A percentile compares a stretch with the other conserved stretches of the same genome.
These are phyloP conservation scores for Acanthamoeba healyi DNA, from an alignment of 208 protist genomes.

Conservation along the genomic window DNA sequence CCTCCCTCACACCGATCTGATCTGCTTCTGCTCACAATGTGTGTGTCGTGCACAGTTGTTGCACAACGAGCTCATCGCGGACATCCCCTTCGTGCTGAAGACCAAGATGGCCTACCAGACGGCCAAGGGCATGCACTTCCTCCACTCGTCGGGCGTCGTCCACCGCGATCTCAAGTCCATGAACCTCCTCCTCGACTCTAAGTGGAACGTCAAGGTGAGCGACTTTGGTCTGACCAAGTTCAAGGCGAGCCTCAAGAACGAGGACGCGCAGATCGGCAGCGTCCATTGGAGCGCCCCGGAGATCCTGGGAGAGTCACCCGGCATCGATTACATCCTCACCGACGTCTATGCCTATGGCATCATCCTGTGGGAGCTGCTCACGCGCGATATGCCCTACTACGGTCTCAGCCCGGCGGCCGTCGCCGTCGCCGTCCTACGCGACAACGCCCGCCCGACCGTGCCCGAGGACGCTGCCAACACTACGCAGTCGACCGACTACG, in stretches of 20 bases:
- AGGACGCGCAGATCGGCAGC: slow-evolving; percentile 1
- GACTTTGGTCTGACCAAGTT: slow-evolving; percentile 59
- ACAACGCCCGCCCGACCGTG: slow-evolving; percentile 3
- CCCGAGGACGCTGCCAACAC: background rate
- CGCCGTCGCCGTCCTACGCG: slow-evolving; percentile 38
- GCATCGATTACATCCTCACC: background rate
- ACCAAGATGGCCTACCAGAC: slow-evolving; percentile 30
- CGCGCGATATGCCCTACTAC: slow-evolving; percentile 7
- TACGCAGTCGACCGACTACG: background rate
- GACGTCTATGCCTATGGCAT: slow-evolving; percentile 35
- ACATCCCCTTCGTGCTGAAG: slow-evolving; percentile 47
- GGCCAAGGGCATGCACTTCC: slow-evolving; percentile 51
- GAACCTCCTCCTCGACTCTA: slow-evolving; percentile 32
- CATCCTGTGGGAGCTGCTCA: slow-evolving; percentile 65
- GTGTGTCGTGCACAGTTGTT: background rate
- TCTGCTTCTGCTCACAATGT: background rate
- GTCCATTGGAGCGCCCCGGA: slow-evolving; percentile 53
- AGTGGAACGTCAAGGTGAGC: background rate
- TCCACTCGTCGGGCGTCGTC: slow-evolving; percentile 37
- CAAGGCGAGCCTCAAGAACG: background rate
- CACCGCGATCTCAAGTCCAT: slow-evolving; percentile 54
- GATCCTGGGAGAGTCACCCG: background rate
- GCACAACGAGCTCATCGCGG: slow-evolving; percentile 39
- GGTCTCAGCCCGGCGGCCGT: slow-evolving; percentile 39
- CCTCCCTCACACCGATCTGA: background rate